phyloP scores from a whole-genome alignment of 345 rosid genomes.

The Salix caprea region DNA sequence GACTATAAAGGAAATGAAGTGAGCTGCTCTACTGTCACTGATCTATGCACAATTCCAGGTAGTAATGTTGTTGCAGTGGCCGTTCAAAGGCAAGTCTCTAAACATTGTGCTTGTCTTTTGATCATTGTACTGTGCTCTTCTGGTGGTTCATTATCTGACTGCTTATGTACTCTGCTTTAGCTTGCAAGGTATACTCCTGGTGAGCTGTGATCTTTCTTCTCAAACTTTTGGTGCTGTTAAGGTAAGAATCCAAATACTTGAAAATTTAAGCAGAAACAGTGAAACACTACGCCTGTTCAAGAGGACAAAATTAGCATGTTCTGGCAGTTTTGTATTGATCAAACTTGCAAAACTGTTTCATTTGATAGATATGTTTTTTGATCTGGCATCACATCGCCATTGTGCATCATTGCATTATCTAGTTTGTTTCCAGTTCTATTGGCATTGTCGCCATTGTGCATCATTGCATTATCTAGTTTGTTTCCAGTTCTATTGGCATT shows the following conservation, averaged over 20 bases:
- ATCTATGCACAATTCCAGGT: conserved; percentile 52
- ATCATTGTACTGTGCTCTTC: not conserved
- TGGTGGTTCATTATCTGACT: conserved; percentile 12
- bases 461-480: not conserved
- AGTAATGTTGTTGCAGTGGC: conserved; percentile 59
- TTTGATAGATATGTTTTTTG: too few species aligned
- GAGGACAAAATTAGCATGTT: not conserved
- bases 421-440: not conserved
- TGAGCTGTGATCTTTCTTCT: conserved; percentile 53
- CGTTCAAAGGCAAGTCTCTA: conserved; percentile 57
- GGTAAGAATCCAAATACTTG: conserved; percentile 37
- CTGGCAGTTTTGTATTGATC: too few species aligned
- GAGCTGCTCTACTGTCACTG: conserved; percentile 47
- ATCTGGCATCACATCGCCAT: too few species aligned
- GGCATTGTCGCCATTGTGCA: not conserved
- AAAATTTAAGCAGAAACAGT: not conserved
- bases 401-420: not conserved
- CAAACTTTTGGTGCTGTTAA: conserved; percentile 49
- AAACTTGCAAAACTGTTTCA: too few species aligned
- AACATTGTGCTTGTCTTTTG: not conserved
- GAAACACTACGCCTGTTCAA: not conserved
- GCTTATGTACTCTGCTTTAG: conserved; percentile 30
- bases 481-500: not conserved
- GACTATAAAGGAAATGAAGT: conserved; percentile 44
- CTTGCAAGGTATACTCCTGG: conserved; percentile 68